Conservation (phyloP, 2,329 filamentous ascomycete genomes). For the Chalaropsis thielavioides region DNA sequence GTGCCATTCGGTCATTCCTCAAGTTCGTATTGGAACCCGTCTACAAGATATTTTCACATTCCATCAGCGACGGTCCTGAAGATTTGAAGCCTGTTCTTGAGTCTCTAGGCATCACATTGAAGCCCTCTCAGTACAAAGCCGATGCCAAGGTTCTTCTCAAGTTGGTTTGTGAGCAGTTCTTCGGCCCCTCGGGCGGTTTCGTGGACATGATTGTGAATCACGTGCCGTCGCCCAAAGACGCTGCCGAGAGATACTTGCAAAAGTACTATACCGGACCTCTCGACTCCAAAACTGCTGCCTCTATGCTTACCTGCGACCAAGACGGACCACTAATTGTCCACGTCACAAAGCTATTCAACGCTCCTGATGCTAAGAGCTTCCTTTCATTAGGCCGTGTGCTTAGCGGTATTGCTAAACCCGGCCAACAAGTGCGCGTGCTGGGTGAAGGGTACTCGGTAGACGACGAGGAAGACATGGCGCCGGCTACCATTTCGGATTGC, state of each 20-base stretch:
- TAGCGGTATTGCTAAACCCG: conserved; percentile 75
- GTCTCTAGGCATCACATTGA: conserved; percentile 68
- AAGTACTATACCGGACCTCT: conserved; percentile 84
- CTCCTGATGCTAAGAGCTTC: conserved; percentile 79
- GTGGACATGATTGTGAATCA: conserved; percentile 92
- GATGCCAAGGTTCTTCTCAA: conserved; percentile 83
- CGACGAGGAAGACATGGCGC: conserved; percentile 93
- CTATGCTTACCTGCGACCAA: conserved; percentile 72
- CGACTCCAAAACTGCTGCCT: conserved; percentile 63
- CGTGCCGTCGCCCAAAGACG: conserved; percentile 71
- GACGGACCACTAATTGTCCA: conserved; percentile 87
- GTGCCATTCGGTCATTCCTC: conserved; percentile 74
- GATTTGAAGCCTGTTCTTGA: conserved; percentile 68
- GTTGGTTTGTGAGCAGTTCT: conserved; percentile 88
- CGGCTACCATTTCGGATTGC: conserved; percentile 69
- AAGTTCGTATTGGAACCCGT: conserved; percentile 92
- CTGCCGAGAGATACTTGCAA: conserved; percentile 61
- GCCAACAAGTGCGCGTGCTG: conserved; percentile 73
- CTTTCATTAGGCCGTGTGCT: conserved; percentile 81
- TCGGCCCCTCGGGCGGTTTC: conserved; percentile 75
- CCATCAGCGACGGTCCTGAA: conserved; percentile 76
- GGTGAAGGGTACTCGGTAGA: conserved; percentile 93
- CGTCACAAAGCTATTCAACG: conserved; percentile 85
- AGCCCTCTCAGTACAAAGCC: conserved; percentile 80
- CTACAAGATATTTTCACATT: conserved; percentile 94